Conservation (phyloP, 1,139 yeast genomes). For the Pichia sp. region DNA sequence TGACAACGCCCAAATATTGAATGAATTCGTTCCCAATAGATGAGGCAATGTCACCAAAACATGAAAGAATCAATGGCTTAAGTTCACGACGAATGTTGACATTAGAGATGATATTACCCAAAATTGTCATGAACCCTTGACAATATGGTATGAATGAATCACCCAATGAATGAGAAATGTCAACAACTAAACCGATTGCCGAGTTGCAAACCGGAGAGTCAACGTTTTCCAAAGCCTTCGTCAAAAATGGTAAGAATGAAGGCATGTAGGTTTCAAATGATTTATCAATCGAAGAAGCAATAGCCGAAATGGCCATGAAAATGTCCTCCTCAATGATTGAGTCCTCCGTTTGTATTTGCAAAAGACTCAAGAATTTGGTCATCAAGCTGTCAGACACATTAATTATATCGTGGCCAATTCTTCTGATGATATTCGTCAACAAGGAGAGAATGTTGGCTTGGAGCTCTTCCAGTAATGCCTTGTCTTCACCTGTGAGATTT, state of each 20-base stretch:
- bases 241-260: slow-evolving; percentile 76
- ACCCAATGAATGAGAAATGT: slow-evolving; percentile 88
- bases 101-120: slow-evolving; percentile 68
- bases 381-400: slow-evolving; percentile 79
- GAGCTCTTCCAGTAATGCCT: slow-evolving; percentile 76
- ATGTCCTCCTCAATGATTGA: slow-evolving; percentile 92
- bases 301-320: slow-evolving; percentile 84
- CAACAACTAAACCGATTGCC: slow-evolving; percentile 96
- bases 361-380: slow-evolving; percentile 72
- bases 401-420: slow-evolving; percentile 63
- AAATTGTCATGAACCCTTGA: slow-evolving; percentile 74
- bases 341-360: slow-evolving; percentile 55
- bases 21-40: slow-evolving; percentile 73
- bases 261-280: slow-evolving; percentile 73
- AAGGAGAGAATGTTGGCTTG: slow-evolving; percentile 85
- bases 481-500: slow-evolving; percentile 54
- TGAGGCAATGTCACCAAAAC: slow-evolving; percentile 94
- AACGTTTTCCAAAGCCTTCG: slow-evolving; percentile 72
- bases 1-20: slow-evolving; percentile 74
- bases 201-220: slow-evolving; percentile 81
- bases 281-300: slow-evolving; percentile 73
- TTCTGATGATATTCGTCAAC: slow-evolving; percentile 81
- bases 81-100: slow-evolving; percentile 70
- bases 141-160: slow-evolving; percentile 67
- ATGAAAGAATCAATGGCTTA: slow-evolving; percentile 85